Evolutionary conservation across 1,284 basidiomycete species (phyloP), one percentile per base, ranked within the genome.

Genomic region (Ganoderma lucidum): DNA sequence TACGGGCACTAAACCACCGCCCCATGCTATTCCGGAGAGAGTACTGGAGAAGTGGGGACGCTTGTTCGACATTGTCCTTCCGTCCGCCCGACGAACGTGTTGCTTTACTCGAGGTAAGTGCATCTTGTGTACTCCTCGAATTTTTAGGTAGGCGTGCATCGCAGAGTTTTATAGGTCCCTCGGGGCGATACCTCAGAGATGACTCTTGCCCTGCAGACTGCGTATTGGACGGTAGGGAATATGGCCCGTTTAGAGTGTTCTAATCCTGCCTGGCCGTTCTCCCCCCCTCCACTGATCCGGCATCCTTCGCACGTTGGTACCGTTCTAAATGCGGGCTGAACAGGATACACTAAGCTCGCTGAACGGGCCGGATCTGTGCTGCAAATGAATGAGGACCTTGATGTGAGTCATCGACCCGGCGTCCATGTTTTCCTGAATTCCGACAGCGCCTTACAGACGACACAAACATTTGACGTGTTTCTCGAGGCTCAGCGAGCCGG

Each of bases 321-420:
- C 23, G 48, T 51, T 51, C 48, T 51, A 51, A 35, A 56, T 48
- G 45, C 0, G 30, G 39, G 37, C 39, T 23, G 41, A 17, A 61
- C 69, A 93, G 92, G 92, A 2, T 94, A 94, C 74, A 92, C 91
- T 0, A 89, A 86, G 67, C 83, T 93, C 23, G 92, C 93, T 1
- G 92, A 93, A 80, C 84, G 93, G 32, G 80, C 90, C 12, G 93
- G 93, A 14, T 94, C 93, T 8, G 87, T 94, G 51, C 77, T 94
- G 23, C 93, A 94, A 77, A 84, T 85, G 80, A 91, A 91, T 67
- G 87, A 90, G 76, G 77, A 78, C 5, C 83, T 93, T 6, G 86
- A 93, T 78, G 93, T 93, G 69, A 78, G 93, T 92, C 66, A 66
- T 85, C 71, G 62, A 10, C 17, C 61, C 63, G 19, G 68, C 68